Conservation (phyloP, 2,329 filamentous ascomycete species). For the Neofusicoccum ribis region DNA sequence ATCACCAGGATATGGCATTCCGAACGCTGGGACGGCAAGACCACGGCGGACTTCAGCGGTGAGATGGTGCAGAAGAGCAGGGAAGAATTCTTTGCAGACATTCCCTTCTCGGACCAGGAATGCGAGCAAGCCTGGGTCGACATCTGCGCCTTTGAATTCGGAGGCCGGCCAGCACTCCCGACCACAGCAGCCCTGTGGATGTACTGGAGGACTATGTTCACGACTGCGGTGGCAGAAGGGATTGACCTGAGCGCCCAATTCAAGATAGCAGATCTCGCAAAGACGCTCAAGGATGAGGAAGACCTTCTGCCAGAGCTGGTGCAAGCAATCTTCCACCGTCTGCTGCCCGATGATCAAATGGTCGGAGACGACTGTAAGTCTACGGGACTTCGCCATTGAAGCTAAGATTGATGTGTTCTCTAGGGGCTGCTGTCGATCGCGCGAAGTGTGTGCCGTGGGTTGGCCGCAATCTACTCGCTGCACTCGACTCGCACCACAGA, state of each 20-base stretch:
- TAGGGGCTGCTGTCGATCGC: constrained; percentile 37
- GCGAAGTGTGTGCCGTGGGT: constrained; percentile 34
- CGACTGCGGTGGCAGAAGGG: constrained; percentile 42
- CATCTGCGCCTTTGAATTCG: constrained; percentile 55
- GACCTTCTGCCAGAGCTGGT: constrained; percentile 37
- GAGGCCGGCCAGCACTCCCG: constrained; percentile 45
- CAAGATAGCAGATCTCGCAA: constrained; percentile 34
- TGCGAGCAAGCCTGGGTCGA: constrained; percentile 53
- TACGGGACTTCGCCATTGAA: not conserved
- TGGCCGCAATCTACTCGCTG: constrained; percentile 34
- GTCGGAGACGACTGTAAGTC: constrained; percentile 25
- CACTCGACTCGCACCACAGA: constrained; percentile 23
- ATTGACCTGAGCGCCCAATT: constrained; percentile 43
- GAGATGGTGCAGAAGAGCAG: constrained; percentile 30
- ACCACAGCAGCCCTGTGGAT: constrained; percentile 49
- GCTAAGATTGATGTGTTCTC: not conserved
- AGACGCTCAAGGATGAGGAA: constrained; percentile 36
- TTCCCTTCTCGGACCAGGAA: constrained; percentile 54
- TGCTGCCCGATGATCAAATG: constrained; percentile 32
- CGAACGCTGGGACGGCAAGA: constrained; percentile 27
- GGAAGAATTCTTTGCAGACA: constrained; percentile 46
- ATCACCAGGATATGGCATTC: constrained; percentile 26
- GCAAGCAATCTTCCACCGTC: constrained; percentile 37
- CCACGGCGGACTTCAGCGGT: constrained; percentile 31
- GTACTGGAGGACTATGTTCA: constrained; percentile 50